phyloP scores from a whole-genome alignment of 2,329 filamentous ascomycete genomes.

The Triangularia verruculosa region DNA sequence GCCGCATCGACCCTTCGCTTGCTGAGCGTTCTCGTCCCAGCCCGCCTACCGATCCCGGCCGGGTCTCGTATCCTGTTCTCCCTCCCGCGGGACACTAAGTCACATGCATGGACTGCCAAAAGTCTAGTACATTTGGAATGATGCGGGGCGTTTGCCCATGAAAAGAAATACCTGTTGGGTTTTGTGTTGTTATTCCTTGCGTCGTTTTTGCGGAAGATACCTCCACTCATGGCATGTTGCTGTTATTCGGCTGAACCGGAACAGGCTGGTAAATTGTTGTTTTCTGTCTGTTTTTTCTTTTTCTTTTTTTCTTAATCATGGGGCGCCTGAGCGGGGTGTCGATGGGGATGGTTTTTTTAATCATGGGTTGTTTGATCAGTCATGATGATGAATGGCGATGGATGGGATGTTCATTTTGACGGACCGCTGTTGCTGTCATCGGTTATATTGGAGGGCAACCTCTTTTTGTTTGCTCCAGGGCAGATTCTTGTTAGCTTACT shows the following conservation, averaged over 20 bases:
- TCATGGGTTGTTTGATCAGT: not conserved
- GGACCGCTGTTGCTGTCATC: not conserved
- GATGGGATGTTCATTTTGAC: not conserved
- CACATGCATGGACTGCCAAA: constrained; percentile 7
- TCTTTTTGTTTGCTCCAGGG: not conserved
- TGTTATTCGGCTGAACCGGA: not conserved
- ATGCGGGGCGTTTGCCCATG: not conserved
- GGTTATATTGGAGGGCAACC: not conserved
- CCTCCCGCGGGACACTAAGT: constrained; percentile 11
- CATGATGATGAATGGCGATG: not conserved
- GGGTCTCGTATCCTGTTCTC: constrained; percentile 21
- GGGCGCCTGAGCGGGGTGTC: not conserved
- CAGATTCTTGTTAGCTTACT: too few species aligned
- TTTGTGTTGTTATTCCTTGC: not conserved
- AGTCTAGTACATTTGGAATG: not conserved
- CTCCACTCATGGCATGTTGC: constrained; percentile 1
- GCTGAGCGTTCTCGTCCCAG: constrained; percentile 19
- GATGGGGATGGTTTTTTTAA: not conserved
- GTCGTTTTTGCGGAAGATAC: constrained; percentile 6
- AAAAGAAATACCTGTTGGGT: not conserved
- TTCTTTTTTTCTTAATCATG: not conserved
- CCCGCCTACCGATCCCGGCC: not conserved
- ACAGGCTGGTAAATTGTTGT: constrained; percentile 2
- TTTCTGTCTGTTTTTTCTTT: not conserved
- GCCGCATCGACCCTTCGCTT: constrained; percentile 35